Conservation (phyloP, 768 basidiomycete species). For the Naganishia vishniacii region DNA sequence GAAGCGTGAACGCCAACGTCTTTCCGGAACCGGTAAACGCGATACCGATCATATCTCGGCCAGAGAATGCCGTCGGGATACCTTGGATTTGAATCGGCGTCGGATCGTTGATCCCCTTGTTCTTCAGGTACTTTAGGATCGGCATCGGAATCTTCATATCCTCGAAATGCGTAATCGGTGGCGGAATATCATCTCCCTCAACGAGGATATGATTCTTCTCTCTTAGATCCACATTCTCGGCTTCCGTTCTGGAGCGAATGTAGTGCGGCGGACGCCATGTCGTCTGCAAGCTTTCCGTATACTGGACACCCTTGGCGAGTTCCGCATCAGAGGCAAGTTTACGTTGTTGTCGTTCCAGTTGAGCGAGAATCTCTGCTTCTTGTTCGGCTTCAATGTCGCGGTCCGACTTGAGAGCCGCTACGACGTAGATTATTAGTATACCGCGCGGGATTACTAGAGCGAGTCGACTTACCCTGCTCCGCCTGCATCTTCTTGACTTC, state of each 20-base stretch:
- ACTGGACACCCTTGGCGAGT: constrained; percentile 83
- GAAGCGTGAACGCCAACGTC: constrained; percentile 96
- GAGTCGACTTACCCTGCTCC: constrained; percentile 61
- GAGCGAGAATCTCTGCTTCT: constrained; percentile 84
- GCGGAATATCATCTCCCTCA: constrained; percentile 89
- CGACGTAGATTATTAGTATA: too few species aligned
- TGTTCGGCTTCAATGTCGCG: constrained; percentile 78
- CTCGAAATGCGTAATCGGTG: constrained; percentile 85
- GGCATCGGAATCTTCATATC: constrained; percentile 97
- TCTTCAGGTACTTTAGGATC: constrained; percentile 73
- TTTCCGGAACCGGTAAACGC: constrained; percentile 99
- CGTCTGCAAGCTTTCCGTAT: constrained; percentile 76
- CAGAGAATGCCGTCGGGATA: constrained; percentile 88
- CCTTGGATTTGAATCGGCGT: constrained; percentile 98
- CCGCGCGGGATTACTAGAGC: too few species aligned
- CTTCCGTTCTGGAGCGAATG: constrained; percentile 64
- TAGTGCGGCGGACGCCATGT: constrained; percentile 84
- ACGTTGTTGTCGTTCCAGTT: constrained; percentile 74
- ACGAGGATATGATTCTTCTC: constrained; percentile 90
- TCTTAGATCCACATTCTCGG: constrained; percentile 67
- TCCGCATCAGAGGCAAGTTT: constrained; percentile 91
- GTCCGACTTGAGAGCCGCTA: constrained; percentile 80
- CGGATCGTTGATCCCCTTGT: constrained; percentile 75
- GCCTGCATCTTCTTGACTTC: constrained; percentile 83
- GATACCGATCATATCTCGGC: constrained; percentile 96